phyloP scores from a whole-genome alignment of 371 early-diverging fungal genomes.

The Mucor velutinosus region DNA sequence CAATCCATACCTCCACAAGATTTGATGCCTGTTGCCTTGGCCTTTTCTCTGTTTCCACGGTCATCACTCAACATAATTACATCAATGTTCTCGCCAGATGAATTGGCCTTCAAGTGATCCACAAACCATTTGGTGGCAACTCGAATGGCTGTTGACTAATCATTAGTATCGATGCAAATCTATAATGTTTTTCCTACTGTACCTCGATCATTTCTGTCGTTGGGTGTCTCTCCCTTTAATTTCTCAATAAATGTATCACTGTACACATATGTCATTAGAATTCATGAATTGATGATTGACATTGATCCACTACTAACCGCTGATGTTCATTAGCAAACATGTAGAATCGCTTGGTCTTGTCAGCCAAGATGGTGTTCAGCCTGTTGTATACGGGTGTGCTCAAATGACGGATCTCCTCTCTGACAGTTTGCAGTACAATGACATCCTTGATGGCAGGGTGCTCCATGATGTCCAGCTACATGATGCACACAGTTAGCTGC shows the following conservation, averaged over 20 bases:
- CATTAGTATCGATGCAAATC: not conserved
- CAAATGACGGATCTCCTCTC: slow-evolving; percentile 86
- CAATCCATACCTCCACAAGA: slow-evolving; percentile 56
- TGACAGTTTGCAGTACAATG: slow-evolving; percentile 92
- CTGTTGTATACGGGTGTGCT: slow-evolving; percentile 80
- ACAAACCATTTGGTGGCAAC: slow-evolving; percentile 83
- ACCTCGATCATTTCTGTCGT: slow-evolving; percentile 94
- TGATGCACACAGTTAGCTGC: not conserved
- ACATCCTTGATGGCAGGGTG: slow-evolving; percentile 85
- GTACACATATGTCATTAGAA: not conserved
- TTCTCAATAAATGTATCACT: slow-evolving; percentile 87
- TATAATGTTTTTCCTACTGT: not conserved
- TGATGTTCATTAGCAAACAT: slow-evolving; percentile 96
- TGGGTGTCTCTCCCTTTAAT: slow-evolving; percentile 81
- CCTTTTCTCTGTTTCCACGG: slow-evolving; percentile 79
- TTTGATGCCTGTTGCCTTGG: slow-evolving; percentile 64
- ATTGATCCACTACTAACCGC: slow-evolving; percentile 39
- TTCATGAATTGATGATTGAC: not conserved
- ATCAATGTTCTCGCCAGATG: slow-evolving; percentile 32
- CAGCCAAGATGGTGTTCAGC: slow-evolving; percentile 72
- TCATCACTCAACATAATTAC: slow-evolving; percentile 90
- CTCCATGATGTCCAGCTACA: slow-evolving; percentile 91
- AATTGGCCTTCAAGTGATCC: slow-evolving; percentile 61
- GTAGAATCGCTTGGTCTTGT: slow-evolving; percentile 74
- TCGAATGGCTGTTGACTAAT: slow-evolving; percentile 72